Evolutionary conservation across 2,329 filamentous ascomycete genomes (phyloP), one percentile per base, ranked within the genome.

Genomic region (Neonectria sp.): DNA sequence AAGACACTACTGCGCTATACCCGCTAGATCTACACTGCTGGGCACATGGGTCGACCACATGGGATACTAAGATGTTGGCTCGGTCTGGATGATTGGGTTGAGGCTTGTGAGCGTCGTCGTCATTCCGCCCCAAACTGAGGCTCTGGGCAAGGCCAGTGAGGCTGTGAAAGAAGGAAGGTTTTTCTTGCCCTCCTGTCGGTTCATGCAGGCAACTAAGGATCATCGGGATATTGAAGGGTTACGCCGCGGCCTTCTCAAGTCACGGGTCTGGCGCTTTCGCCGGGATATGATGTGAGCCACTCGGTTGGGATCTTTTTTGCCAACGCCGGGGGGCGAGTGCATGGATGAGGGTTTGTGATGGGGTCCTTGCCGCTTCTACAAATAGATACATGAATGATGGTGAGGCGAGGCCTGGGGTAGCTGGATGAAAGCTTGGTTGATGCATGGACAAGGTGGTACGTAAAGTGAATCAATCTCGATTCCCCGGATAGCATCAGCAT

Each of bases 181-280:
- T 61, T 51, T 24, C 31, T 31, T 58, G n/a, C 57, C 52, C 63
- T 57, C 52, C 51, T 61, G 57, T 67, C 55, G 59, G 66, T 67
- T 70, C 63, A 69, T 75, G 69, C 66, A 71, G 68, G 25, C 27
- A 33, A 48, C 35, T 61, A 33, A 58, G 31, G 63, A 31, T 58
- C 27, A 49, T 55, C 13, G 52, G 17, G 43, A 53, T 52, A 33
- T 59, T 51, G 45, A 64, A 29, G 29, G 66, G 56, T 60, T 53
- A 24, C 60, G 68, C 56, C 60, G 43, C 45, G 58, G 65, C 59
- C 59, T 52, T 37, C n/a, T 66, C 40, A 35, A 40, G 58, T 66
- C 63, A 66, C 63, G 53, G 63, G 58, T 52, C 12, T 24, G n/a
- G n/a, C 40, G 9, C 40, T 31, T 24, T 56, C 27, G 37, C 53